Evolutionary conservation across 176 grass and related monocot species (phyloP), one percentile per base, ranked within the genome.

Genomic region (Neostapfia colusana): DNA sequence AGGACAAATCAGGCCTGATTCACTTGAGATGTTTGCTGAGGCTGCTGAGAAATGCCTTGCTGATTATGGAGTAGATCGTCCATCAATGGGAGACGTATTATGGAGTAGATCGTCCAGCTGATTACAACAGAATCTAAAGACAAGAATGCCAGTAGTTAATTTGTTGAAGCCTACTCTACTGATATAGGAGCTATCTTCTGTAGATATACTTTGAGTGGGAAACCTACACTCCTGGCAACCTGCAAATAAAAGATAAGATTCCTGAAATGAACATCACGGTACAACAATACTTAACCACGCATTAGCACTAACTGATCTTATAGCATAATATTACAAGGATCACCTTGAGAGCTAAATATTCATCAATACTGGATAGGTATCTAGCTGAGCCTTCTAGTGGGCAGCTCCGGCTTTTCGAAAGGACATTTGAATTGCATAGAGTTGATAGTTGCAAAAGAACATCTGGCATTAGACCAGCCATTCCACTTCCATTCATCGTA

Each of bases 271-370:
- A 82, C 63, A 73, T 26, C 44, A 25, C 20, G 24, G 9, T 51
- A 41, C 16, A 55, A 44, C 44, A 63, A 24, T 34, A 88, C 27
- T 54, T 31, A 31, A 43, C 17, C 1, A 51, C 13, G 74, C 61
- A 60, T 11, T 36, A 46, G 18, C 18, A 77, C 17, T 62, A 20
- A 77, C 4, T 23, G 53, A 74, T 28, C 54, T 24, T 45, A 58
- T 24, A 71, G 24, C 17, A 17, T 31, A 79, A 72, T 67, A 55
- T 67, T 42, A 76, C 16, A 6, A 70, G 25, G 20, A 15, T 78
- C 68, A 95, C 91, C 95, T 99, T 99, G 69, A 99, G 89, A 56
- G 91, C 91, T 84, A 95, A 82, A 87, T 99, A 91, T 88, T 99
- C 91, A 76, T 99, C 85, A 45, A 99, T 78, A 25, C 85, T 92